These are phyloP conservation scores for Penicillium aurantiogriseum DNA, from an alignment of 2,329 filamentous ascomycete species.

Conservation along the genomic window DNA sequence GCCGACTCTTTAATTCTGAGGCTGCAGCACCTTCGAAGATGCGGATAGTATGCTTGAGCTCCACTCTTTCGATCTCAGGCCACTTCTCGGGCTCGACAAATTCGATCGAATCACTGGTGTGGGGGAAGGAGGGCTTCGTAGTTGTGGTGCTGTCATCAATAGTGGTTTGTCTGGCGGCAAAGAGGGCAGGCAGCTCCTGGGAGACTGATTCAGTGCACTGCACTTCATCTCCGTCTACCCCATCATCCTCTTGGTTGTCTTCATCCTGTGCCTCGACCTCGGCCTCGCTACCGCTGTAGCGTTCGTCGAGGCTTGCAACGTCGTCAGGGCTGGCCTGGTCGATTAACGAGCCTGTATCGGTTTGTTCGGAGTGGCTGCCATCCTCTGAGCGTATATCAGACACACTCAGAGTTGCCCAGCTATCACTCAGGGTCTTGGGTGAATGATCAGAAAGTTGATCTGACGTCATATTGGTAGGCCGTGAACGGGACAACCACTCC, in stretches of 20 bases:
- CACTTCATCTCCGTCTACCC: slow-evolving; percentile 22
- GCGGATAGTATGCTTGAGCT: slow-evolving; percentile 44
- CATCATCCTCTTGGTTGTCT: slow-evolving; percentile 27
- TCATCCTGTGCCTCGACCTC: slow-evolving; percentile 36
- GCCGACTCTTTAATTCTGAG: slow-evolving; percentile 27
- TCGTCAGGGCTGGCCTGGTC: slow-evolving; percentile 45
- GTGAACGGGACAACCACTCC: slow-evolving; percentile 43
- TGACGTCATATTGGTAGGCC: slow-evolving; percentile 43
- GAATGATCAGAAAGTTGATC: slow-evolving; percentile 28
- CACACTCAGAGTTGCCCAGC: slow-evolving; percentile 48
- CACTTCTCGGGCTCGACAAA: slow-evolving; percentile 44
- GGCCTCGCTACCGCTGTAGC: slow-evolving; percentile 38
- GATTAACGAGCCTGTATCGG: slow-evolving; percentile 45
- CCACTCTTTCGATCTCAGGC: slow-evolving; percentile 40
- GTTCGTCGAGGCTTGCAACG: slow-evolving; percentile 45
- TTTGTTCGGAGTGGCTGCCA: slow-evolving; percentile 45
- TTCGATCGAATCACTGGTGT: slow-evolving; percentile 40
- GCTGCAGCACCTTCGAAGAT: slow-evolving; percentile 35
- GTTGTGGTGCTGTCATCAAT: slow-evolving; percentile 40
- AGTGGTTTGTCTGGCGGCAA: slow-evolving; percentile 28
- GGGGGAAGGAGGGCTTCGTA: slow-evolving; percentile 32
- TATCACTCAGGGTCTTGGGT: slow-evolving; percentile 42
- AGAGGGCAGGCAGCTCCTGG: slow-evolving; percentile 31
- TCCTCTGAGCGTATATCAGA: slow-evolving; percentile 47
- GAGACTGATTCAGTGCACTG: slow-evolving; percentile 31